Percentiles rank a stretch among this genome's conserved stretches.
These are phyloP conservation scores for Phytophthora chlamydospora DNA, from an alignment of 352 stramenopile genomes.

Conservation along the genomic window DNA sequence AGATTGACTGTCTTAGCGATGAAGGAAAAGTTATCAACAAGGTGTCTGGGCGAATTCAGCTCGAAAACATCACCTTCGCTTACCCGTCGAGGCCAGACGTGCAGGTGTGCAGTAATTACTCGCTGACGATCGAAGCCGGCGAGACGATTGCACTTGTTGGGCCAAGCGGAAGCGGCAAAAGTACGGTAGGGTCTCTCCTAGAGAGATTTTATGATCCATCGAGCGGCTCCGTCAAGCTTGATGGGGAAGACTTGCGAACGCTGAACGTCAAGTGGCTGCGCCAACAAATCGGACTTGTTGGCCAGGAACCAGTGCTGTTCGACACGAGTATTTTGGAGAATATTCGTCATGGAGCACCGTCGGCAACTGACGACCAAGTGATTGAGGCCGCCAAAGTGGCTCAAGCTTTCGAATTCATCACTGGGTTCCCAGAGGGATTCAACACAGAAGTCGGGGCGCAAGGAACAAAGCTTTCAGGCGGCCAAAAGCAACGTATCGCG, in stretches of 20 bases:
- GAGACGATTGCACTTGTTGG: constrained; percentile 51
- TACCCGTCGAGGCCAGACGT: constrained; percentile 52
- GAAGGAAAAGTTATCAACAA: constrained; percentile 25
- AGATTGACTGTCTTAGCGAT: constrained; percentile 46
- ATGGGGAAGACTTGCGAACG: constrained; percentile 52
- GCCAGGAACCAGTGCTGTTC: constrained; percentile 67
- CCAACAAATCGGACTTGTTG: constrained; percentile 87
- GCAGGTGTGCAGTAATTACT: constrained; percentile 47
- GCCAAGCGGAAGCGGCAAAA: constrained; percentile 66
- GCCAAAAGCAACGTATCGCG: constrained; percentile 94
- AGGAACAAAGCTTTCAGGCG: constrained; percentile 85
- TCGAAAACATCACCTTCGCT: constrained; percentile 79
- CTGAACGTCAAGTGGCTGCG: too few species aligned
- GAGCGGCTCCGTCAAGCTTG: constrained; percentile 24
- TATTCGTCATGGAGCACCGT: constrained; percentile 62
- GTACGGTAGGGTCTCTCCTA: constrained; percentile 88
- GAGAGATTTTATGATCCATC: constrained; percentile 93
- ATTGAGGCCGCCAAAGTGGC: constrained; percentile 67
- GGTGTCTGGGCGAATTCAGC: constrained; percentile 42
- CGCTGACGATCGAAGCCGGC: constrained; percentile 44
- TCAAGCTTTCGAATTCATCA: constrained; percentile 90
- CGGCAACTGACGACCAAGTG: constrained; percentile 77
- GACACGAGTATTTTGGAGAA: constrained; percentile 77
- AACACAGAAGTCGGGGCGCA: constrained; percentile 90
- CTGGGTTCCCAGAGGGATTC: constrained; percentile 77